Evolutionary conservation across 75 land plant genomes (phyloP).

Genomic region (Pseudotsuga menziesii): DNA sequence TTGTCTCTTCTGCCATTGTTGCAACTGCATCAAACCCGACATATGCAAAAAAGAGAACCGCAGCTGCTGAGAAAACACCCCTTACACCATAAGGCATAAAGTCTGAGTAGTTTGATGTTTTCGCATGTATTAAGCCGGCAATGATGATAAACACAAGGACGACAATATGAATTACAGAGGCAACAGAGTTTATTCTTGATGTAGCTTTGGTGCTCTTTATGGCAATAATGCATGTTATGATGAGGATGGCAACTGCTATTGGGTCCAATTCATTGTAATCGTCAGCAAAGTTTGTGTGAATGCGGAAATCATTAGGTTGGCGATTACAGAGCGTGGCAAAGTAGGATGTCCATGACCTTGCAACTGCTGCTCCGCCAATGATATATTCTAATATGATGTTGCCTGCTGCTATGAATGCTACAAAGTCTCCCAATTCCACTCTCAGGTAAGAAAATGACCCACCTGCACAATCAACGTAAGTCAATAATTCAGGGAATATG

Average conservation of each 20-base stretch:
- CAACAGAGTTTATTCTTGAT: constrained; percentile 61
- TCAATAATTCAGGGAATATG: too few relatives aligned
- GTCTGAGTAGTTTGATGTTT: constrained; percentile 28
- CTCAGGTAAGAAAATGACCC: constrained; percentile 82
- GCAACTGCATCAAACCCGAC: constrained; percentile 83
- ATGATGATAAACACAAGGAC: constrained; percentile 61
- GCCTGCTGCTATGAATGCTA: constrained; percentile 82
- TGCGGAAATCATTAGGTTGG: constrained; percentile 51
- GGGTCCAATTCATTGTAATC: constrained; percentile 67
- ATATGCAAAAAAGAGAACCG: constrained; percentile 89
- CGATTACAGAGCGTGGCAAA: constrained; percentile 65
- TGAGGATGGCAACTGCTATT: constrained; percentile 51
- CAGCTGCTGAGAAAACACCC: constrained; percentile 62
- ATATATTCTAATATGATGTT: constrained; percentile 84
- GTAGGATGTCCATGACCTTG: constrained; percentile 79
- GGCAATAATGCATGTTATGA: constrained; percentile 34
- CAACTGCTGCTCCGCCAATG: constrained; percentile 64
- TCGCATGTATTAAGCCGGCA: constrained; percentile 67
- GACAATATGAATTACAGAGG: constrained; percentile 54
- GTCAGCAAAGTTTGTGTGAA: constrained; percentile 23
- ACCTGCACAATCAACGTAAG: constrained; percentile 20
- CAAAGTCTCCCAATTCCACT: constrained; percentile 88
- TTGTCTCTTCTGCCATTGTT: constrained; percentile 79
- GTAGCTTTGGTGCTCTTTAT: constrained; percentile 53
- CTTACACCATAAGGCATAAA: constrained; percentile 60